A percentile compares a stretch with the other conserved stretches of the same genome.
Conservation (phyloP, 2,329 filamentous ascomycete species). For the Fusarium bulbicola region DNA sequence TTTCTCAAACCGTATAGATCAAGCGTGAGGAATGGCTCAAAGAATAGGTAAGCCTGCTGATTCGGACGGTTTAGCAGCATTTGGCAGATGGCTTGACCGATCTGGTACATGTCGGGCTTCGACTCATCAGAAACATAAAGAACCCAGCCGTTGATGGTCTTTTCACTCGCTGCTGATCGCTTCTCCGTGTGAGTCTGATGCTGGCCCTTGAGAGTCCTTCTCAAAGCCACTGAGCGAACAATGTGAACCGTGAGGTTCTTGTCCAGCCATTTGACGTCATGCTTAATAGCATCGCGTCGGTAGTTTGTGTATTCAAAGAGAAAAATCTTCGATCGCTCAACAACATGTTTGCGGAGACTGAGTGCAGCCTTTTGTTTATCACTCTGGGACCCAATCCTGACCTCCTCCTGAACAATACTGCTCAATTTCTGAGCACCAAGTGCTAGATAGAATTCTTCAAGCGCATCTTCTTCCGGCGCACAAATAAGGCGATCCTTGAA, state of each 20-base stretch:
- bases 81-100: constrained; percentile 86
- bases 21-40: constrained; percentile 90
- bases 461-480: constrained; percentile 85
- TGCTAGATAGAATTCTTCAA: constrained; percentile 85
- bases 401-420: constrained; percentile 79
- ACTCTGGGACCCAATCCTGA: constrained; percentile 73
- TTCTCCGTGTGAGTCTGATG: constrained; percentile 77
- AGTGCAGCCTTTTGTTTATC: constrained; percentile 74
- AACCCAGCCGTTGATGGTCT: constrained; percentile 64
- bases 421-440: constrained; percentile 83
- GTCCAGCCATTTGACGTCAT: constrained; percentile 91
- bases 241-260: constrained; percentile 81
- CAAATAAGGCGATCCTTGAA: constrained; percentile 88
- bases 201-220: constrained; percentile 77
- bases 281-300: constrained; percentile 78
- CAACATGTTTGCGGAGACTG: constrained; percentile 79
- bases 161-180: constrained; percentile 74
- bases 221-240: constrained; percentile 80
- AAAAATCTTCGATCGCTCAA: constrained; percentile 90
- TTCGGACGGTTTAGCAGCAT: constrained; percentile 83
- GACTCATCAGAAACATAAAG: constrained; percentile 78
- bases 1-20: constrained; percentile 83
- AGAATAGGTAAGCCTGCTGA: constrained; percentile 87
- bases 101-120: constrained; percentile 86
- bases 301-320: constrained; percentile 79